Base-by-base conservation (phyloP, 352 stramenopile species). In the Phytophthora lateralis region DNA sequence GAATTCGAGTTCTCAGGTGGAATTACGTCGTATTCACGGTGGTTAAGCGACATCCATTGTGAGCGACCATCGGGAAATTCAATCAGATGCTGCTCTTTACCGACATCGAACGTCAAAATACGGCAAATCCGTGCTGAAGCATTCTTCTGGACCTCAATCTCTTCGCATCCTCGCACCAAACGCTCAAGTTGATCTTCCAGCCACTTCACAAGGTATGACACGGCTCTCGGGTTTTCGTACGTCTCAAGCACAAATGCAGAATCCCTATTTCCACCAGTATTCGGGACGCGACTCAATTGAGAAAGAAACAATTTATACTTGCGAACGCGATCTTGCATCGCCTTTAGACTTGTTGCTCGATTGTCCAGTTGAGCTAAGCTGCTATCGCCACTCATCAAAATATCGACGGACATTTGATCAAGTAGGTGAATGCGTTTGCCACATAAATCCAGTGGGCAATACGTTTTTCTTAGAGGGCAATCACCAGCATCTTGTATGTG, bases 361-460 rank as follows among this genome's bases (percentile, higher is more conserved):
- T 43, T 35, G 24, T 73, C 35, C 44, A 56, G 4, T 14, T 38
- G 24, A 0, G 24, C 49, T 8, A 54, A 34, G 2, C 3, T 39
- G 7, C 3, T 21, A 20, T 78, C 65, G 0, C 55, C 47, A 41
- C 44, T 77, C 71, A 76, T 75, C 4, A 75, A 43, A 20, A 1
- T 27, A 34, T 32, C 12, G 12, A 38, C 18, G 10, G 9, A 4
- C 7, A 52, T 32, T 24, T 38, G 21, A 3, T 86, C 81, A 35
- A 76, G 78, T 2, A 94, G 55, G 14, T 57, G 54, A 29, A 94
- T 72, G 12, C 61, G 75, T 50, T 89, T 92, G 2, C 81, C 85
- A 45, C 85, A 92, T 11, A 92, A 44, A 69, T 90, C 84, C 4
- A 88, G 47, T 0, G 72, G 75, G 30, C 85, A 94, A 5, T 64